Evolutionary conservation across 495 filamentous ascomycete species (phyloP), one percentile per base, ranked within the genome.

Genomic region (Tuber indicum): DNA sequence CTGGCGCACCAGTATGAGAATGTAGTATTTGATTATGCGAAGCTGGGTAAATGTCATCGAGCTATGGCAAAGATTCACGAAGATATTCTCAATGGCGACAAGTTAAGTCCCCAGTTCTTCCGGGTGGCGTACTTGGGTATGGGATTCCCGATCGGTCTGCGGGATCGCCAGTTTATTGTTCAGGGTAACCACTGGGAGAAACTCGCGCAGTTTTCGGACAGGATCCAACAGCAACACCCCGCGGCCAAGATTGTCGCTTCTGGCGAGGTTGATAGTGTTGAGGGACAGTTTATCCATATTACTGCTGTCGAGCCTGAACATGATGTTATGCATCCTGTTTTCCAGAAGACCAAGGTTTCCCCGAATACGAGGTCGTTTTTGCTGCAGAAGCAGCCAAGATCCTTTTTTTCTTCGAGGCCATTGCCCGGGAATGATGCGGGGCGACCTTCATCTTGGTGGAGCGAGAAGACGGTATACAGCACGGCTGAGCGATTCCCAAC

Each of bases 51-150:
- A 75, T 91, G 94, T 0, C 92, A 97, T 82, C 87, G 94, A 77
- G 94, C 95, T 19, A 97, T 97, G 88, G 96, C 96, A 26, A 94
- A 89, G 62, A 94, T 98, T 41, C 92, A 97, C 84, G 96, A 98
- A 82, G 90, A 88, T 52, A 91, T 99, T 73, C 71, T 83, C 19
- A 94, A 92, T 84, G 92, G 93, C 75, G 90, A 93, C 44, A 91
- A 89, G 79, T 85, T 91, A 49, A 90, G 91, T 80, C 91, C 93
- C 2, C 90, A 93, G 75, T 98, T 97, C 85, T 99, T 96, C 88
- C 93, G 93, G 70, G 94, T 98, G 39, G 87, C 91, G 49, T 99
- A 94, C 86, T 92, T 91, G 82, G 96, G 96, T 32, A 90, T 98
- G 72, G 96, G 96, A 0, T 99, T 98, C 85, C 93, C 93, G 17